A percentile compares a stretch with the other conserved stretches of the same genome.
phyloP scores from a whole-genome alignment of 2,329 filamentous ascomycete genomes.

The Fusarium coicis region DNA sequence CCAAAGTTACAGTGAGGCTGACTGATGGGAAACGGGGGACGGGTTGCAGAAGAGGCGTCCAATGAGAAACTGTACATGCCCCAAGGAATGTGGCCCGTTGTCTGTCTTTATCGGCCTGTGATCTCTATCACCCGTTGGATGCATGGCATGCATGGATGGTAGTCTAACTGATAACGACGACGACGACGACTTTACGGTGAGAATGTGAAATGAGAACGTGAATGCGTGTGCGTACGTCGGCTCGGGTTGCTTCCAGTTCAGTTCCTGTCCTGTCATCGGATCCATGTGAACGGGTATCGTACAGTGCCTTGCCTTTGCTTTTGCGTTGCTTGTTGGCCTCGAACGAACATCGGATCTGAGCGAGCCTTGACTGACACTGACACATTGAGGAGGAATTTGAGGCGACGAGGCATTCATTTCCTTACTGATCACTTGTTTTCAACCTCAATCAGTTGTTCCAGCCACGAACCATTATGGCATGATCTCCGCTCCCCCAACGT shows the following conservation, averaged over 20 bases:
- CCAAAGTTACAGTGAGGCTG: constrained; percentile 41
- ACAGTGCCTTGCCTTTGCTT: constrained; percentile 15
- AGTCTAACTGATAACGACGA: constrained; percentile 17
- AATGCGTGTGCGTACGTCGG: background rate
- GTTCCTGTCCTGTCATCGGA: constrained; percentile 21
- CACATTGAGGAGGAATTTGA: constrained; percentile 3
- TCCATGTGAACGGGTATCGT: constrained; percentile 16
- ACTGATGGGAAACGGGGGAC: constrained; percentile 35
- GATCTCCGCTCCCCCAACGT: constrained; percentile 8
- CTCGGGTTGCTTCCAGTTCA: background rate
- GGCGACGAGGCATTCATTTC: background rate
- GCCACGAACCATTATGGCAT: constrained; percentile 20
- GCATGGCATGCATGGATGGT: constrained; percentile 11
- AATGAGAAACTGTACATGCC: constrained; percentile 25
- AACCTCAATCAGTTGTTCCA: background rate
- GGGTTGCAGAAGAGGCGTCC: constrained; percentile 36
- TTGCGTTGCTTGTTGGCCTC: background rate
- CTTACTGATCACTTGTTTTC: constrained; percentile 7
- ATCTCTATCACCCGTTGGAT: constrained; percentile 39
- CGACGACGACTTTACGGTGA: constrained; percentile 5
- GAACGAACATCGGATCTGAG: constrained; percentile 6
- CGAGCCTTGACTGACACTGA: background rate
- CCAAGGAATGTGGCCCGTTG: constrained; percentile 37
- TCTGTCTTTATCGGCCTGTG: constrained; percentile 18
- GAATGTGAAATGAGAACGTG: constrained; percentile 8